Evolutionary conservation across 768 basidiomycete genomes (phyloP).

Genomic region (Clitopilus hobsonii): DNA sequence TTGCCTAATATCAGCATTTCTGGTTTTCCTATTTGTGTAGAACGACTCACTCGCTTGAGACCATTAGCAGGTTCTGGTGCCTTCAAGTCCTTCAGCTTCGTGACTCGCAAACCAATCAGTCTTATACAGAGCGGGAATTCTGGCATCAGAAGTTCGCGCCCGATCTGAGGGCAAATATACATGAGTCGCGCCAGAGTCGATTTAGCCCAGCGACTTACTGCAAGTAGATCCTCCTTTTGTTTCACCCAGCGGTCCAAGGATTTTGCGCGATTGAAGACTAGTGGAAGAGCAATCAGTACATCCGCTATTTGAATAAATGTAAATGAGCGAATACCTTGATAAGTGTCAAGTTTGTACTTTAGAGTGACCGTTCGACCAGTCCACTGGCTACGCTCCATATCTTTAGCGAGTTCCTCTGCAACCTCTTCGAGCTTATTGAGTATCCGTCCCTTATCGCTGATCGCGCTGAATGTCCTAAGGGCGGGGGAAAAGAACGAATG

Average conservation of each 20-base stretch:
- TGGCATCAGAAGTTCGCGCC: conserved; percentile 74
- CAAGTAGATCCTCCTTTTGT: conserved; percentile 73
- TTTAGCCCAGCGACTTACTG: conserved; percentile 46
- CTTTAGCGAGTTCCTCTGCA: conserved; percentile 74
- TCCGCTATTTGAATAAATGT: background rate
- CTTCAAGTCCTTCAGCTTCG: conserved; percentile 82
- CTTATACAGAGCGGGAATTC: conserved; percentile 79
- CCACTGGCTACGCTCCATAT: conserved; percentile 79
- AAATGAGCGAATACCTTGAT: conserved; percentile 50
- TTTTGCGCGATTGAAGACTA: conserved; percentile 80
- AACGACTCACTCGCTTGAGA: conserved; percentile 63
- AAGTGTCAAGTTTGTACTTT: conserved; percentile 91
- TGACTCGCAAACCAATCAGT: conserved; percentile 84
- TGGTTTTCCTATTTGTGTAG: background rate
- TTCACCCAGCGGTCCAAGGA: conserved; percentile 75
- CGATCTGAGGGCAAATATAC: conserved; percentile 43
- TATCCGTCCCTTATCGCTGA: conserved; percentile 62
- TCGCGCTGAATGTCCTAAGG: conserved; percentile 69
- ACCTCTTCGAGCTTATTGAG: conserved; percentile 76
- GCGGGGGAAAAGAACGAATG: background rate
- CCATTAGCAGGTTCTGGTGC: conserved; percentile 41
- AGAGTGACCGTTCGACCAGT: conserved; percentile 85
- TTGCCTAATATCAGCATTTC: background rate
- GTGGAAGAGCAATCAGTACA: background rate
- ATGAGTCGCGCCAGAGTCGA: conserved; percentile 1